Evolutionary conservation across 768 basidiomycete species (phyloP), one percentile per base, ranked within the genome.

Genomic region (Termitomyces sp.): DNA sequence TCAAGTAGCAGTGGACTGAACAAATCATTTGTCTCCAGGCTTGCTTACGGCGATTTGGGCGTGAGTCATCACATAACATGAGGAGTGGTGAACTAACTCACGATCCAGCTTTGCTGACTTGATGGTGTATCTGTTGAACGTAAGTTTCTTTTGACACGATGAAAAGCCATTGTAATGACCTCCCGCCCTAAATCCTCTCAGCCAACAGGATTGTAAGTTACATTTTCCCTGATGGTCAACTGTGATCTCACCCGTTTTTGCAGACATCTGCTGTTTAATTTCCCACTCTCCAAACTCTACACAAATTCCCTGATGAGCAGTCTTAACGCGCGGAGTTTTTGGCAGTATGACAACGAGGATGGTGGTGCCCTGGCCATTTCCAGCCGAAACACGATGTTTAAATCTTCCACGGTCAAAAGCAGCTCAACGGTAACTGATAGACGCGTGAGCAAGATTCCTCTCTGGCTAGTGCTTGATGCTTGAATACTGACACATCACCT

Each of bases 281-380:
- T 76, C 47, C 69, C 71, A 7, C 70, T 77, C 16, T 70, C 73
- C 42, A 78, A 77, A 62, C 65, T 79, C 9, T 76, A 76, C 62
- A 73, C 74, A 22, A 78, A 76, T 65, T 72, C 72, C 1, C 65
- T 77, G 32, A 69, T 79, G 72, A 76, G 76, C 46, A 74, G 64
- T 36, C 62, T 76, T 51, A 75, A 76, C 47, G 67, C 71, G 9
- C 62, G 73, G 22, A 64, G 63, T 43, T 69, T 70, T 32, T 75
- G 73, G 74, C 62, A 66, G 30, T 61, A 63, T 24, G 45, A 55
- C 24, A 48, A 36, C 5, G 58, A 50, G n/a, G 54, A 32, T 13
- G 60, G 62, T 26, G 43, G 46, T 18, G 48, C 46, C 20, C 4
- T 42, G 9, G 55, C 32, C 16, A 16, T 32, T 55, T 44, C 44